A percentile compares a stretch with the other conserved stretches of the same genome.
Evolutionary conservation across 805 yeast species (phyloP).

Genomic region (Saccharomycopsis capsularis): DNA sequence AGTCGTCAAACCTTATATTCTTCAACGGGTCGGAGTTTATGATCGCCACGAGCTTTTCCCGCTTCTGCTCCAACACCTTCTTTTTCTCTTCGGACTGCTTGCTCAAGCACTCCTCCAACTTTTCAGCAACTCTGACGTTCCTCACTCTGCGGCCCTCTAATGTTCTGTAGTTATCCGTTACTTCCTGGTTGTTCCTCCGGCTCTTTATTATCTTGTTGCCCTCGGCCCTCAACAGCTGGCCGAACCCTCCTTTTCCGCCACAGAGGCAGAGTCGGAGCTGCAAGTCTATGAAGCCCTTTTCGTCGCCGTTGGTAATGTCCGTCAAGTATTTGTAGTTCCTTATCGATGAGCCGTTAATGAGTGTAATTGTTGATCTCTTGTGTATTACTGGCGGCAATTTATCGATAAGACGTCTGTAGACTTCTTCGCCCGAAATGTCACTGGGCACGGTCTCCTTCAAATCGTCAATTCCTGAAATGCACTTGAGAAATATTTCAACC

Average conservation of each 20-base stretch:
- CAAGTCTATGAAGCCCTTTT: slow-evolving; percentile 24
- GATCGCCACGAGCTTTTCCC: slow-evolving; percentile 31
- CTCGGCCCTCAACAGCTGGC: slow-evolving; percentile 34
- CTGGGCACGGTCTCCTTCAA: background rate
- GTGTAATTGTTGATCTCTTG: slow-evolving; percentile 1
- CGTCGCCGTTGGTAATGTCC: background rate
- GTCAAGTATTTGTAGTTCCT: background rate
- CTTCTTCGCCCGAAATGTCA: slow-evolving; percentile 4
- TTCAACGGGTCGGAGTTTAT: slow-evolving; percentile 27
- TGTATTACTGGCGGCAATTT: background rate
- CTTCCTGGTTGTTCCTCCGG: slow-evolving; percentile 11
- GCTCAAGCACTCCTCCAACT: slow-evolving; percentile 16
- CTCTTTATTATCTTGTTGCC: slow-evolving; percentile 34
- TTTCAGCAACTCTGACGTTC: slow-evolving; percentile 29
- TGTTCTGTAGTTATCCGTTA: slow-evolving; percentile 32
- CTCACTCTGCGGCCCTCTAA: slow-evolving; percentile 36
- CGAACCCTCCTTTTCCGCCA: slow-evolving; percentile 52
- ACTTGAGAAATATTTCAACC: slow-evolving; percentile 9
- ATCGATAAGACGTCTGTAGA: background rate
- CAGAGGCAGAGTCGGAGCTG: slow-evolving; percentile 32
- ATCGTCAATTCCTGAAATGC: slow-evolving; percentile 10
- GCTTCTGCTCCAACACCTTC: slow-evolving; percentile 29
- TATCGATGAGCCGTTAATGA: slow-evolving; percentile 5
- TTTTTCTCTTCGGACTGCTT: slow-evolving; percentile 21
- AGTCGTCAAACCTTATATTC: slow-evolving; percentile 32